Evolutionary conservation across 495 filamentous ascomycete genomes (phyloP), one percentile per base, ranked within the genome.

Genomic region (Thermothielavioides terrestris): DNA sequence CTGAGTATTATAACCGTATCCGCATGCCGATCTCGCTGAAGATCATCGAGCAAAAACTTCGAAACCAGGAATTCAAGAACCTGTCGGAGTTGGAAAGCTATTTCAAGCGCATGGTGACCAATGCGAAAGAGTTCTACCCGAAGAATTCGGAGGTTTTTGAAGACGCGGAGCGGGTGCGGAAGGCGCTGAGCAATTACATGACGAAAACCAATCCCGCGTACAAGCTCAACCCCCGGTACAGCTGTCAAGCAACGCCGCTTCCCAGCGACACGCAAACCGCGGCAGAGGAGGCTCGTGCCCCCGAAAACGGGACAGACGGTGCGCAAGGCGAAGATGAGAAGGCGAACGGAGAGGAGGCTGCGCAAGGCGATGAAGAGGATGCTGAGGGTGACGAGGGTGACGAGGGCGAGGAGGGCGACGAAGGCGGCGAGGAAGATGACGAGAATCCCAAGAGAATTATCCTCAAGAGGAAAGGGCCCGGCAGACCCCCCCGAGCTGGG

Each of bases 161-260:
- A 5, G 85, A 89, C 61, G 84, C 85, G 1, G 85, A 89, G 57
- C 78, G 84, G 22, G 72, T 89, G 25, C 74, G 85, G 12, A 89
- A 89, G 62, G 76, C 81, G 18, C 70, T 85, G 15, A 86, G 79
- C 61, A 86, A 83, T 59, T 82, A 75, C 55, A 89, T 89, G 85
- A 76, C 76, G 38, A 81, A 81, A 58, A 73, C 78, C 54, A 89
- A 89, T 52, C 85, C 85, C 22, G 83, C 81, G 8, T 88, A 88
- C 63, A 77, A 74, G 44, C 62, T 73, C 15, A 71, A 72, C 9
- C 37, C 46, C 12, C 69, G 70, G 12, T 87, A 87, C 58, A 70
- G 73, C 28, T 75, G 82, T 22, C 68, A 77, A 31, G 72, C 85
- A 23, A 84, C 84, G 1, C 82, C 85, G 5, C 62, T 87, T 15